These are phyloP conservation scores for Paecilomyces fulvus DNA, from an alignment of 2,329 filamentous ascomycete genomes.

Conservation along the genomic window DNA sequence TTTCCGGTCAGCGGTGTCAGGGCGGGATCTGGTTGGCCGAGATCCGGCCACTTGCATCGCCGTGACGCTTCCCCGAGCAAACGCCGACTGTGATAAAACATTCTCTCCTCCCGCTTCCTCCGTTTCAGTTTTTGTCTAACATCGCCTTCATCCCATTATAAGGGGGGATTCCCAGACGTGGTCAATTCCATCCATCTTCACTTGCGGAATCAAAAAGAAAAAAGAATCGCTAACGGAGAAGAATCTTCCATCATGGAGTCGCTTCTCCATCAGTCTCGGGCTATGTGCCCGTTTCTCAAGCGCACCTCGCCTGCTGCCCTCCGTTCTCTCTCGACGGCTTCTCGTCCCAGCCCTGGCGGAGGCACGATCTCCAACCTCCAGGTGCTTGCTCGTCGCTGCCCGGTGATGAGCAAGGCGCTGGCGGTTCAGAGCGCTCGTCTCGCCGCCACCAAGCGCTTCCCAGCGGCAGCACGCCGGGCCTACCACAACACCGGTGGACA, in stretches of 20 bases:
- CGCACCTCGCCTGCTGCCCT: slow-evolving; percentile 87
- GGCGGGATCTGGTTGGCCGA: not conserved
- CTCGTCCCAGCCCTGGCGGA: slow-evolving; percentile 61
- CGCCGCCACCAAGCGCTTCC: slow-evolving; percentile 29
- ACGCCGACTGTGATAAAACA: not conserved
- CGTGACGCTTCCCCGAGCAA: not conserved
- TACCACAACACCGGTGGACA: slow-evolving; percentile 74
- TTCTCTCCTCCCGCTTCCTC: not conserved
- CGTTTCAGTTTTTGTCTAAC: not conserved
- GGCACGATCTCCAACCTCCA: slow-evolving; percentile 97
- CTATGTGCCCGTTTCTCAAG: slow-evolving; percentile 95
- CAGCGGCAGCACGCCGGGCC: slow-evolving; percentile 22
- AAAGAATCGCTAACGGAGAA: not conserved
- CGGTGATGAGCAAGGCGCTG: slow-evolving; percentile 97
- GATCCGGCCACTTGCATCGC: not conserved
- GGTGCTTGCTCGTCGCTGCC: slow-evolving; percentile 86
- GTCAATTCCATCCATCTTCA: not conserved
- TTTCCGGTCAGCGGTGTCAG: not conserved
- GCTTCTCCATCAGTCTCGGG: slow-evolving; percentile 87
- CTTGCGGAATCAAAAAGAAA: not conserved
- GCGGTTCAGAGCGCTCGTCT: slow-evolving; percentile 60
- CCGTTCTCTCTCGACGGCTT: slow-evolving; percentile 70
- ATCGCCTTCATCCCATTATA: not conserved
- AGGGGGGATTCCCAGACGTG: not conserved
- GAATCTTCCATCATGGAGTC: slow-evolving; percentile 65